Conservation (phyloP, 176 grass and related monocot species). For the Typha latifolia region DNA sequence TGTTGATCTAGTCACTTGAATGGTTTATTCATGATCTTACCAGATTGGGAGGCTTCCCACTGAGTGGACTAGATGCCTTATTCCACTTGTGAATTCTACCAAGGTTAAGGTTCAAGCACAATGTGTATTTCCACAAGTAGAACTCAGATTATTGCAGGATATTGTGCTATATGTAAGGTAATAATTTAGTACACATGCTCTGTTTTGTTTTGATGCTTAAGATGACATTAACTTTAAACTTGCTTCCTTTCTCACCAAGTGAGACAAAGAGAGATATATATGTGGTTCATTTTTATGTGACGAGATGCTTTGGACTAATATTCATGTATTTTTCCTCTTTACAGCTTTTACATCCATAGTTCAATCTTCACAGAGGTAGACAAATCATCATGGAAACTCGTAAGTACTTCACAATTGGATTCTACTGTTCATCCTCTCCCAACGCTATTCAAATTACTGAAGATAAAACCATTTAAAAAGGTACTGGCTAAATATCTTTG, state of each 20-base stretch:
- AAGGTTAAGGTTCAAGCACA: conserved; percentile 68
- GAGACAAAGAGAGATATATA: no score
- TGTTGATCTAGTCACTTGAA: background rate
- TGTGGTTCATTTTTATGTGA: no score
- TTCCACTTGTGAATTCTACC: conserved; percentile 67
- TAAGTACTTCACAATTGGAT: conserved; percentile 23
- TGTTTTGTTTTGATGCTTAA: background rate
- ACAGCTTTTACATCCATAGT: conserved; percentile 79
- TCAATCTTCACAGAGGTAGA: conserved; percentile 45
- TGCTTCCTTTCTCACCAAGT: no score
- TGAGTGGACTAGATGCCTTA: conserved; percentile 63
- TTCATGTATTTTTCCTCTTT: conserved; percentile 9
- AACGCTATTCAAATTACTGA: conserved; percentile 52
- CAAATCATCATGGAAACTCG: conserved; percentile 34
- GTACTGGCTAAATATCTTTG: conserved; percentile 16
- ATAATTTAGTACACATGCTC: background rate
- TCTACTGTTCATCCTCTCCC: conserved; percentile 44
- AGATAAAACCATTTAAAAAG: conserved; percentile 45
- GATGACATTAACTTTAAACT: no score
- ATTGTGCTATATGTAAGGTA: conserved; percentile 69
- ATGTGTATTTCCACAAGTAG: conserved; percentile 27
- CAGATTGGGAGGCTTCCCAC: conserved; percentile 67
- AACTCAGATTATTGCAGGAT: conserved; percentile 73
- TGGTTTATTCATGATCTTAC: background rate
- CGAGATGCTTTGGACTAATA: no score